These are phyloP conservation scores for Fusarium devonianum DNA, from an alignment of 2,329 filamentous ascomycete species.

Conservation along the genomic window DNA sequence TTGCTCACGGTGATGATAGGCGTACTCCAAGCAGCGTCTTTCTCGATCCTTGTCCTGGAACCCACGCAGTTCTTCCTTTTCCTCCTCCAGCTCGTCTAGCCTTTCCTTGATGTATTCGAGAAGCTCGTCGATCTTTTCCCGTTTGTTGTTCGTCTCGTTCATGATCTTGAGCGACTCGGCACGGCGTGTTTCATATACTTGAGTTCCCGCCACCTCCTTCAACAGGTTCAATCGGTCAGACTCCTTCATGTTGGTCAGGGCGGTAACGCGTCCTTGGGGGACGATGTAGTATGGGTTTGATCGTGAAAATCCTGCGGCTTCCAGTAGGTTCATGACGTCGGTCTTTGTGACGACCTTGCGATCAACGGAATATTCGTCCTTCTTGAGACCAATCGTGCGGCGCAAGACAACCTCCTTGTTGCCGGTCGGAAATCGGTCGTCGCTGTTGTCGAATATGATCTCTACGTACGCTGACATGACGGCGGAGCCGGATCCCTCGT, in stretches of 20 bases:
- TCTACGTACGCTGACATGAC: conserved; percentile 99
- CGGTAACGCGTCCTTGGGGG: conserved; percentile 93
- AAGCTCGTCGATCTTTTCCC: conserved; percentile 91
- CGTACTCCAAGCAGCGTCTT: conserved; percentile 90
- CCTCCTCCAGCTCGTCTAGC: conserved; percentile 88
- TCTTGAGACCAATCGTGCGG: conserved; percentile 95
- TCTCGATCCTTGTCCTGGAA: conserved; percentile 97
- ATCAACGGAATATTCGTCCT: conserved; percentile 98
- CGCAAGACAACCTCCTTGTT: conserved; percentile 90
- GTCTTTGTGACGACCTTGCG: conserved; percentile 94
- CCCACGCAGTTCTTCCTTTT: conserved; percentile 92
- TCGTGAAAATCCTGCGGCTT: conserved; percentile 94
- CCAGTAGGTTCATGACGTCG: conserved; percentile 93
- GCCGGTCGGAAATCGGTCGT: conserved; percentile 92
- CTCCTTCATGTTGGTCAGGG: conserved; percentile 98
- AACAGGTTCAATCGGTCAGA: conserved; percentile 85
- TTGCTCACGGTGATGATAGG: conserved; percentile 90
- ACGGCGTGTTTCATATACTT: conserved; percentile 92
- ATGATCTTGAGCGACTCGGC: conserved; percentile 96
- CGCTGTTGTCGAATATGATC: conserved; percentile 97
- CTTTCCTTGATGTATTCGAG: conserved; percentile 92
- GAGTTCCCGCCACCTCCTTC: conserved; percentile 98
- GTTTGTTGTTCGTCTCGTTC: conserved; percentile 94
- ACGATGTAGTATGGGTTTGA: conserved; percentile 99
- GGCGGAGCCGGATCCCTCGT: conserved; percentile 96